Evolutionary conservation across 306 rosid genomes (phyloP).

Genomic region (Sicyos edulis): DNA sequence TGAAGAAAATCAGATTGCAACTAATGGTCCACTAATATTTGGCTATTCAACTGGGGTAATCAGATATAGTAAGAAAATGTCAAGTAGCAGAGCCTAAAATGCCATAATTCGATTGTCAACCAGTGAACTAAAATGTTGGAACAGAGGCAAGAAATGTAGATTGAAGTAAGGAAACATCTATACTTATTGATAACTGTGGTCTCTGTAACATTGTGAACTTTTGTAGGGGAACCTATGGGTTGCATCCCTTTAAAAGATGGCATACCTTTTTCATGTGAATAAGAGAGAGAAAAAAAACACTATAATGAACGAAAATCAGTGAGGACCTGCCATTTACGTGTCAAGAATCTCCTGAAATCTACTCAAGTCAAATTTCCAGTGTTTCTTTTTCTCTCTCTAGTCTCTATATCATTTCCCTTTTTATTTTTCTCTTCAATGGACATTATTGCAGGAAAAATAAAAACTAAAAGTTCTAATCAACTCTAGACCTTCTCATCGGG

Average conservation of each 20-base stretch:
- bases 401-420: constrained; percentile 8
- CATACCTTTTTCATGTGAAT: constrained; percentile 9
- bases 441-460: constrained; percentile 7
- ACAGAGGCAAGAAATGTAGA: background rate
- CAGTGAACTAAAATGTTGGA: constrained; percentile 6
- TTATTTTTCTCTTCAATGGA: constrained; percentile 12
- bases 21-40: constrained; percentile 17
- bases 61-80: background rate
- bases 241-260: constrained; percentile 15
- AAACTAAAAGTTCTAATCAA: background rate
- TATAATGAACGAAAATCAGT: constrained; percentile 5
- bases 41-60: background rate
- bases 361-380: constrained; percentile 1
- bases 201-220: constrained; percentile 18
- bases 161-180: background rate
- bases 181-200: constrained; percentile 21
- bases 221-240: background rate
- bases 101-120: background rate
- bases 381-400: constrained; percentile 1
- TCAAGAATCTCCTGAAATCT: constrained; percentile 19
- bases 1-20: background rate
- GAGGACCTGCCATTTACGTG: constrained; percentile 16
- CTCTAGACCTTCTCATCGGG: constrained; percentile 21
- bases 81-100: background rate
- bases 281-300: background rate